Evolutionary conservation across 306 rosid genomes (phyloP), one percentile per base, ranked within the genome.

Genomic region (Erythrophleum fordii): DNA sequence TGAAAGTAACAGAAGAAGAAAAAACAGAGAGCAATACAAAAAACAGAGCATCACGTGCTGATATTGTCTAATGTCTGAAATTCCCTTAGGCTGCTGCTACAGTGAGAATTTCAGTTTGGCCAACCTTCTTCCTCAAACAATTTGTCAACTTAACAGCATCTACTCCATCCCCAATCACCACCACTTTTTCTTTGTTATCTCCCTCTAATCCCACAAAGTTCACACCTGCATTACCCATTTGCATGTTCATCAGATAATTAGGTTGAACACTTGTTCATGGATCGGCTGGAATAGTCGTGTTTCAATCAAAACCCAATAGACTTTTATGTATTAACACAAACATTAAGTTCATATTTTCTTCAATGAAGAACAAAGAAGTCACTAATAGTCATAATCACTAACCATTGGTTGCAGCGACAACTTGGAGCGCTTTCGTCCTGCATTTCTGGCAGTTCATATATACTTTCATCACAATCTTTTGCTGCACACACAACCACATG

Each of bases 381-480:
- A 31, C 4, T 1, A 31, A 31, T 31, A 1, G 1, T 1, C 34
- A 5, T 23, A 28, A 9, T 6, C 29, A 81, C 69, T 77, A 22
- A 85, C 88, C 88, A 16, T 55, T 61, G 65, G 80, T 6, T 59
- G 20, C 17, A n/a, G 84, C 86, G 3, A 11, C 86, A 69, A 82
- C 76, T 82, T 59, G 23, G 16, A 90, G 80, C 52, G 89, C 92
- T 58, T 83, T 70, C 0, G 61, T 77, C 10, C 77, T 76, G 80
- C 91, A 85, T 66, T 88, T 88, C 31, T 83, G 64, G 80, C 92
- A 81, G 11, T 1, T 65, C 91, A 90, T 90, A 1, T 51, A 0
- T 42, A 90, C 91, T 75, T 83, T 86, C 83, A 90, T 80, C 82
- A 82, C 90, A 77, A 90, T 86, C 86, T 88, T 88, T 61, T 80